Base-by-base conservation (phyloP, 345 rosid genomes). In the Zanthoxylum bungeanum region DNA sequence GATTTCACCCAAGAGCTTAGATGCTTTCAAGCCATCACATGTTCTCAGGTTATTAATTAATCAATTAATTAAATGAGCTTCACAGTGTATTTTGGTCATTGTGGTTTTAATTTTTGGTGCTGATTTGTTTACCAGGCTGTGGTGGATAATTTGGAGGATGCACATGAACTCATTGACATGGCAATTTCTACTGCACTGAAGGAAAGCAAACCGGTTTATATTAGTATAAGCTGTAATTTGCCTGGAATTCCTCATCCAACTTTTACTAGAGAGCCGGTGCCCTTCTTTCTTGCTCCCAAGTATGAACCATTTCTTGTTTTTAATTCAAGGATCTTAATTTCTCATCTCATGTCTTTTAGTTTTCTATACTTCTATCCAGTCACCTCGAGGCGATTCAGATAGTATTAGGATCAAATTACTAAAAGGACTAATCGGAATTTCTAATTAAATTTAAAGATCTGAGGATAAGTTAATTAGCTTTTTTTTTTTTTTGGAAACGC, bases 151-250 rank as follows among this genome's bases (percentile, higher is more conserved):
- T 80, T 87, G 83, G 91, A 85, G n/a, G 93, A 89, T 68, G 93
- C 89, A 1, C 91, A 87, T 44, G 91, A 89, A 68, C 87, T 73
- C 8, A 78, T 89, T 37, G 93, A 89, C 77, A 87, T 87, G 0
- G 91, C 93, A 0, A 87, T 89, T 51, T 89, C 93, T 4, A 89
- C 91, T 16, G 93, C 93, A 60, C 66, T 89, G 80, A 87, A 89
- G 78, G 91, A 89, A 75, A 87, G 89, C 60, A 87, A 89, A 68
- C 93, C 91, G 1, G 91, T 51, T 71, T 89, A 89, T 72, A 89
- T 89, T 28, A 89, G 94, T 64, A 84, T 89, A 73, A 55, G 89
- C 78, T 89, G 91, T 69, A 89, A 89, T 75, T 75, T 87, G 82
- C 72, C 91, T 12, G 89, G 79, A 61, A 85, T 87, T 79, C 87